A percentile compares a stretch with the other conserved stretches of the same genome.
Conservation (phyloP, 2,329 filamentous ascomycete species). For the Fusarium fujikuroi region DNA sequence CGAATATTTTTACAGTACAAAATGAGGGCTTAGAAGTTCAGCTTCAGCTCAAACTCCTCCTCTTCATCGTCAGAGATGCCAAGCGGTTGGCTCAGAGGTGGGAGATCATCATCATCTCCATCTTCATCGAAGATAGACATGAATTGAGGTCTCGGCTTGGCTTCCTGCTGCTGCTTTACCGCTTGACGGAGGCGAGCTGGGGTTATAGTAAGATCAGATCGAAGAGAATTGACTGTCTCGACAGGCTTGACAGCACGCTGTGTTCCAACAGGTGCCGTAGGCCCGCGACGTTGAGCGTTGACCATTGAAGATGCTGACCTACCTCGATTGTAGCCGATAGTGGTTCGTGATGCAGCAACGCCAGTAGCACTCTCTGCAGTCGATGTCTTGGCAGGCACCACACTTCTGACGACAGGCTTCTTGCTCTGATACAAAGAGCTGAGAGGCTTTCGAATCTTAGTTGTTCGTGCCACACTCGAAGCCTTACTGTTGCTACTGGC, state of each 20-base stretch:
- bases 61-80: slow-evolving; percentile 58
- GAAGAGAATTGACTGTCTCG: slow-evolving; percentile 17
- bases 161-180: slow-evolving; percentile 34
- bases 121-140: slow-evolving; percentile 68
- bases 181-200: slow-evolving; percentile 52
- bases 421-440: slow-evolving; percentile 47
- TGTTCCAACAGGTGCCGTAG: slow-evolving; percentile 19
- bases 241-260: slow-evolving; percentile 31
- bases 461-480: slow-evolving; percentile 12
- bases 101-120: slow-evolving; percentile 50
- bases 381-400: slow-evolving; percentile 57
- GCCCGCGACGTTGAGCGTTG: slow-evolving; percentile 43
- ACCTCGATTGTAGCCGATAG: slow-evolving; percentile 86
- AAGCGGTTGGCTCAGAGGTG: slow-evolving; percentile 41
- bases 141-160: slow-evolving; percentile 60
- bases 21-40: slow-evolving; percentile 47
- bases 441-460: slow-evolving; percentile 44
- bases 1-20: slow-evolving; percentile 28
- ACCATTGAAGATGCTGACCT: slow-evolving; percentile 64
- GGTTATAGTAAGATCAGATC: slow-evolving; percentile 57
- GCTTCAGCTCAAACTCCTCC: slow-evolving; percentile 65
- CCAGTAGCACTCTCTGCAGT: slow-evolving; percentile 70
- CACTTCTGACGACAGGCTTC: slow-evolving; percentile 50
- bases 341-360: slow-evolving; percentile 78
- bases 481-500: slow-evolving; percentile 29